Base-by-base conservation (phyloP, 2,329 filamentous ascomycete species). In the Hypoxylon sp. region DNA sequence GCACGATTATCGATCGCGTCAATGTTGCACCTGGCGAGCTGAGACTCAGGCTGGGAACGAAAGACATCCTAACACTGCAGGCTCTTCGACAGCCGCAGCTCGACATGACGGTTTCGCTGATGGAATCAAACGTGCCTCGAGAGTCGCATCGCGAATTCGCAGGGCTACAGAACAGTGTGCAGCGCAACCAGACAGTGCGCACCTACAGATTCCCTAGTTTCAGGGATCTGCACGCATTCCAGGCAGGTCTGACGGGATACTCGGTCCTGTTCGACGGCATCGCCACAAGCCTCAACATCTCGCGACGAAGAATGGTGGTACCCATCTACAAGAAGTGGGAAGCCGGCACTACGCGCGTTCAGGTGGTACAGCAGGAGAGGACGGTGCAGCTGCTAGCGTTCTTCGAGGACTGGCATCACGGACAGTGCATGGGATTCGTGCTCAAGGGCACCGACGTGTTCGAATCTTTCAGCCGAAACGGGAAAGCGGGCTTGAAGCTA, bases 281-380 rank as follows among this genome's bases (percentile, higher is more conserved):
- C 48, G 91, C 91, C 4, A 80, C 83, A 6, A 87, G 86, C 0
- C 91, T 97, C 73, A 87, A 89, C 55, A 96, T 97, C 64, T 88
- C 92, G 1, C 87, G 92, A 24, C 86, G 91, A 45, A 85, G 91
- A 64, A 95, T 93, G 88, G 91, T 97, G 10, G 91, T 96, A 13
- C 91, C 91, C 0, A 94, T 97, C 64, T 90, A 96, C 78, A 96
- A 97, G 77, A 95, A 95, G 74, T 96, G 91, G 91, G 92, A 96
- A 70, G 90, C 92, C 2, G 86, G 82, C n/a, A 83, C 82, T 31
- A 91, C 91, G 7, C 86, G 93, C 29, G 80, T 97, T 6, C 92
- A 97, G 72, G 81, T 97, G 31, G 86, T 97, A 29, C 82, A 86
- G 64, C 88, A 89, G 63, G 90, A 92, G 61, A 90, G 87, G 68